phyloP scores from a whole-genome alignment of 139 green algal genomes.

The Closterium sp. region DNA sequence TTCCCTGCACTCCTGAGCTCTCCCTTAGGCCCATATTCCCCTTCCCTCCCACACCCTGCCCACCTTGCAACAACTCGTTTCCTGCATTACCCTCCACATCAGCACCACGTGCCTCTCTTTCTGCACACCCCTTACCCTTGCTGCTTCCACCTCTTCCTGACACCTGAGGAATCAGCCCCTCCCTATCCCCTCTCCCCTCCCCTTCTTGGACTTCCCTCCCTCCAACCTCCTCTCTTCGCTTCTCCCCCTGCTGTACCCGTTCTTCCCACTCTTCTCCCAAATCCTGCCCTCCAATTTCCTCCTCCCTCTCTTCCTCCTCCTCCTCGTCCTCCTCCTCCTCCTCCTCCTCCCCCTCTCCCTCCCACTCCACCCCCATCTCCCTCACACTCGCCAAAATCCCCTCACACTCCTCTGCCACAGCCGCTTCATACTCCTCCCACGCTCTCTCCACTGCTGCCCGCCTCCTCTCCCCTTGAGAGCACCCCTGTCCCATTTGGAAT shows the following conservation, averaged over 20 bases:
- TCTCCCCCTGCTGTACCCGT: neutral
- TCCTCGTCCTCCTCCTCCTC: neutral
- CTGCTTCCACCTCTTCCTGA: neutral
- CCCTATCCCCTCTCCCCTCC: neutral
- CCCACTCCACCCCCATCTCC: slow-evolving; percentile 4
- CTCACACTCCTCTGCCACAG: neutral
- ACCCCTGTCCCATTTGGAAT: neutral
- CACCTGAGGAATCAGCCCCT: neutral
- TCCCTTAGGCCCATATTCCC: neutral
- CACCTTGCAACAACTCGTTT: neutral
- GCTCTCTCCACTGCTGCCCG: neutral
- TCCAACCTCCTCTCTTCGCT: neutral
- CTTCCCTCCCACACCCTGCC: neutral
- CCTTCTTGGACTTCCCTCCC: neutral
- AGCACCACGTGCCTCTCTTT: neutral
- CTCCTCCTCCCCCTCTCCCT: neutral
- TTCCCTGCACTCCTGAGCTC: neutral
- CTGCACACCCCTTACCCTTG: slow-evolving; percentile 3
- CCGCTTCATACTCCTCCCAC: neutral
- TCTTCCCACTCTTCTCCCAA: neutral
- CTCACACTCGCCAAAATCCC: slow-evolving; percentile 17
- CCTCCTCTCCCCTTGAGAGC: neutral
- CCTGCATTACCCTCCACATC: neutral
- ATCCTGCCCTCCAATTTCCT: neutral
- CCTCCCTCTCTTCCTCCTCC: slow-evolving; percentile 9